These are phyloP conservation scores for Arthrobotrys sphaeroides DNA, from an alignment of 2,329 filamentous ascomycete species.

Conservation along the genomic window DNA sequence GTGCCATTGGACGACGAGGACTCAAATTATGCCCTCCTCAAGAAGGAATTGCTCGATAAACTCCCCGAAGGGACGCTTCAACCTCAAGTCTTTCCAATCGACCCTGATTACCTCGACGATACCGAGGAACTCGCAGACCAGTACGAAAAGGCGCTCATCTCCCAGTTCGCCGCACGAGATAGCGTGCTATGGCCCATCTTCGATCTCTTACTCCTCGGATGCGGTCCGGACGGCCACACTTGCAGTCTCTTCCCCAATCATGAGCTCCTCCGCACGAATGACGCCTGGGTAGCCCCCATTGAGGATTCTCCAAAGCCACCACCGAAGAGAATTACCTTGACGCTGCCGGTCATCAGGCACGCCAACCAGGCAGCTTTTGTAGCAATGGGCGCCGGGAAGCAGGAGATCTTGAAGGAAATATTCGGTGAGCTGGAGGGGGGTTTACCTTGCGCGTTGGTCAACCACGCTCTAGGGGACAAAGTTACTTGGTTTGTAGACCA, in stretches of 20 bases:
- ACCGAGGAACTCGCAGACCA: constrained; percentile 90
- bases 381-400: constrained; percentile 87
- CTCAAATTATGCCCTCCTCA: constrained; percentile 91
- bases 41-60: constrained; percentile 87
- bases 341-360: constrained; percentile 87
- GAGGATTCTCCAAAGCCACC: constrained; percentile 95
- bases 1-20: constrained; percentile 91
- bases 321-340: constrained; percentile 87
- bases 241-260: constrained; percentile 96
- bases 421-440: constrained; percentile 73
- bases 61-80: constrained; percentile 71
- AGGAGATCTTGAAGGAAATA: constrained; percentile 89
- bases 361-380: constrained; percentile 88
- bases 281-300: constrained; percentile 91
- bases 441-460: constrained; percentile 87
- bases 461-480: constrained; percentile 81
- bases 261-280: constrained; percentile 81
- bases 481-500: constrained; percentile 96
- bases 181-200: constrained; percentile 95
- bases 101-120: constrained; percentile 70
- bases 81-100: constrained; percentile 65
- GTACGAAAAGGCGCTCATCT: constrained; percentile 89
- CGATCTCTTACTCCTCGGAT: constrained; percentile 90
- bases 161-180: constrained; percentile 87
- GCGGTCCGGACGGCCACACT: constrained; percentile 94